Evolutionary conservation across 1,284 basidiomycete genomes (phyloP).

Genomic region (Apiotrichum akiyoshidainum): DNA sequence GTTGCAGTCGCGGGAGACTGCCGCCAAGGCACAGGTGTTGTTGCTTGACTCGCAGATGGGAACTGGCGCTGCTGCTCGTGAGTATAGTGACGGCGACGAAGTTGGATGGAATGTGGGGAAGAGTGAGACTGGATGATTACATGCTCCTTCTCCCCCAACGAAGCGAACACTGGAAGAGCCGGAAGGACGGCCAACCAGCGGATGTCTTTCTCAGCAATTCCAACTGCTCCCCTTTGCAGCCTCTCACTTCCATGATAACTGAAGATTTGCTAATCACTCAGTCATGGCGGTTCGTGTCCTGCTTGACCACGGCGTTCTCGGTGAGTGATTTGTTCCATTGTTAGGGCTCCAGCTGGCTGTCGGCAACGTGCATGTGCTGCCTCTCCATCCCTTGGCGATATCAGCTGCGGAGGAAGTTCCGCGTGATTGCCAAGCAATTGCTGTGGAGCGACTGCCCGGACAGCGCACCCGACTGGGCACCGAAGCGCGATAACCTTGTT

Average conservation of each 20-base stretch:
- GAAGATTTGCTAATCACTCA: slow-evolving; percentile 17
- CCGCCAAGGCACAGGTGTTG: slow-evolving; percentile 74
- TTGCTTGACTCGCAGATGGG: slow-evolving; percentile 94
- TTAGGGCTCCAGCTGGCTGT: not conserved
- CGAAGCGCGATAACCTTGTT: no score
- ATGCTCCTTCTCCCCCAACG: no score
- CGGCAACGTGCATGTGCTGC: not conserved
- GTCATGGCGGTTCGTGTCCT: slow-evolving; percentile 92
- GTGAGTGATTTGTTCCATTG: slow-evolving; percentile 21
- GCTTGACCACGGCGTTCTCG: slow-evolving; percentile 84
- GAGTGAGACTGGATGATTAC: no score
- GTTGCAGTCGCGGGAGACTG: slow-evolving; percentile 63
- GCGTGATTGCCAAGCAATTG: no score
- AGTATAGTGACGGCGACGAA: slow-evolving; percentile 14
- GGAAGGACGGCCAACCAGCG: no score
- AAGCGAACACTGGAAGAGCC: no score
- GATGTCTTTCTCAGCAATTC: not conserved
- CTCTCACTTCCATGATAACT: slow-evolving; percentile 3
- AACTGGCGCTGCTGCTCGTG: slow-evolving; percentile 80
- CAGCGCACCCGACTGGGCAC: no score
- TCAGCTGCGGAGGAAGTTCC: no score
- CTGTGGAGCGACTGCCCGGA: no score
- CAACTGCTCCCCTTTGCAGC: not conserved
- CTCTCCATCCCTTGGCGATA: no score
- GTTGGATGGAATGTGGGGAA: not conserved